Evolutionary conservation across 2,329 filamentous ascomycete genomes (phyloP), one percentile per base, ranked within the genome.

Genomic region (Parafenestella ontariensis): DNA sequence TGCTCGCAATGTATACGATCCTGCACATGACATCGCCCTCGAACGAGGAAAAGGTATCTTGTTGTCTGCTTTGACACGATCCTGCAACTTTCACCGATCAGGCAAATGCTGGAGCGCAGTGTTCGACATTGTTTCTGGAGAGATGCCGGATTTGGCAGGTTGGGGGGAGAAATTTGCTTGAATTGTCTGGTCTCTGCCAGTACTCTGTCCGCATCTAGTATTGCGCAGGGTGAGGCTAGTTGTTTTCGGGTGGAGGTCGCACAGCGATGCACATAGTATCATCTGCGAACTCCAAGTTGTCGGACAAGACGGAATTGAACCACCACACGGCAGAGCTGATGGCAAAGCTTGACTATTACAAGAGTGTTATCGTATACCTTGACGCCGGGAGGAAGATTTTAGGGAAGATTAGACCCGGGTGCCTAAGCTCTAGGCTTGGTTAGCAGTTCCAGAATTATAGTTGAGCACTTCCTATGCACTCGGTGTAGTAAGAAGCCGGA

Each of bases 141-240:
- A 47, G 36, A 47, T 57, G 49, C 57, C 43, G 48, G n/a, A 48
- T 33, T n/a, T n/a, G 28, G 58, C 46, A 58, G 45, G 40, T 58
- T 55, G 47, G 13, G 31, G 41, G 41, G 10, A 23, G 37, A 15
- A 7, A 40, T 6, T 3, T 23, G 20, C 21, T 2, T 7, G 21
- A 40, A 21, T 10, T 4, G 31, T 10, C 17, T 5, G 4, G 31
- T n/a, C 5, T 13, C 17, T 34, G 15, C 31, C 5, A 10, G n/a
- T n/a, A n/a, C n/a, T n/a, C n/a, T n/a, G n/a, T n/a, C n/a, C n/a
- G n/a, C n/a, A n/a, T n/a, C n/a, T n/a, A n/a, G n/a, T n/a, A n/a
- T n/a, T n/a, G n/a, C n/a, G n/a, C n/a, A n/a, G n/a, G n/a, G n/a
- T n/a, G 28, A 31, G 28, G 28, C 10, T 11, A 11, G 9, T 31